Evolutionary conservation across 2,329 filamentous ascomycete species (phyloP).

Genomic region (Neocucurbitaria cava): DNA sequence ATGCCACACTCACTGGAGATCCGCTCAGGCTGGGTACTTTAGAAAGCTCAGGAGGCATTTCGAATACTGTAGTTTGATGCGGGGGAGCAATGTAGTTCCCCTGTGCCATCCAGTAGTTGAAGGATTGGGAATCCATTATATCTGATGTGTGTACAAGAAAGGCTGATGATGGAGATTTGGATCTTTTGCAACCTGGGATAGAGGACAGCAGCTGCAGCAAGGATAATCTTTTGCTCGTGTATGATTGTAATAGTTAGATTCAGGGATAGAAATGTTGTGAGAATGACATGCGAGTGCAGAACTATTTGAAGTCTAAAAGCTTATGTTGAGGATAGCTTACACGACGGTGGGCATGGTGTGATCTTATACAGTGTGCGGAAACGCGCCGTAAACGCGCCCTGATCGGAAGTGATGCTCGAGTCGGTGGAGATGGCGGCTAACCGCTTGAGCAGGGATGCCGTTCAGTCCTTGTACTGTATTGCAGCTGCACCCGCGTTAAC

Average conservation of each 20-base stretch:
- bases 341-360: constrained; percentile 39
- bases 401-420: constrained; percentile 30
- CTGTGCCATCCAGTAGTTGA: constrained; percentile 48
- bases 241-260: neutral
- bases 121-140: constrained; percentile 46
- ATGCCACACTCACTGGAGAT: constrained; percentile 42
- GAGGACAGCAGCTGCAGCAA: neutral
- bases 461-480: constrained; percentile 13
- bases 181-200: constrained; percentile 1
- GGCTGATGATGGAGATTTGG: constrained; percentile 13
- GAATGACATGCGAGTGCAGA: constrained; percentile 3
- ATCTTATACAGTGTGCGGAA: constrained; percentile 42
- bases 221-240: neutral
- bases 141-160: constrained; percentile 1
- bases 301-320: constrained; percentile 20
- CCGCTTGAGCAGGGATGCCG: constrained; percentile 29
- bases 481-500: constrained; percentile 29
- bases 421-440: constrained; percentile 23
- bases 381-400: constrained; percentile 23
- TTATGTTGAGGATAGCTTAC: constrained; percentile 39
- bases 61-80: constrained; percentile 42
- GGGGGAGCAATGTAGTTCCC: constrained; percentile 39
- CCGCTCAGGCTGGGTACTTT: constrained; percentile 49
- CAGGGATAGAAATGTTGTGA: neutral
- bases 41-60: constrained; percentile 43